These are phyloP conservation scores for Crassisporium funariophilum DNA, from an alignment of 768 basidiomycete genomes.

Conservation along the genomic window DNA sequence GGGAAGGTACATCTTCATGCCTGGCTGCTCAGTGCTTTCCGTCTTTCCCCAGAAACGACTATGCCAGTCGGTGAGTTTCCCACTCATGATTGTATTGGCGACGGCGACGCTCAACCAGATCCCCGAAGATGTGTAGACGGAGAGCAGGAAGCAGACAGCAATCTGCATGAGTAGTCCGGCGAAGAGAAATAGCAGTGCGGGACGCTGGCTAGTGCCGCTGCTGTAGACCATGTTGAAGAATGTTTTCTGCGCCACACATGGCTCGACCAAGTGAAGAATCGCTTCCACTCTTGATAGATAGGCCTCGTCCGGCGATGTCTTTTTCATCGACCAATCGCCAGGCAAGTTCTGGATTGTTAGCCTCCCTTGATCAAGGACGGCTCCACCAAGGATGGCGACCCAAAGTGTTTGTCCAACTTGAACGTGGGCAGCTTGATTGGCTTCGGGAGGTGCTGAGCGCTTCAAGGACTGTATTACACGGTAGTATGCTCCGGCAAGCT, in stretches of 20 bases:
- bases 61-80: constrained; percentile 24
- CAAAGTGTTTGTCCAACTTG: constrained; percentile 27
- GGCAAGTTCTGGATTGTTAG: constrained; percentile 31
- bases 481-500: constrained; percentile 26
- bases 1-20: constrained; percentile 22
- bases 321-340: constrained; percentile 18
- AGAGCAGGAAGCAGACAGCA: constrained; percentile 28
- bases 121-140: constrained; percentile 26
- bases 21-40: constrained; percentile 19
- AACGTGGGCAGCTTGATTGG: too few species aligned
- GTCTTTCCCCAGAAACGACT: constrained; percentile 23
- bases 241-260: constrained; percentile 15
- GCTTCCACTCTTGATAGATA: constrained; percentile 20
- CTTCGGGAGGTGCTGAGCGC: not conserved
- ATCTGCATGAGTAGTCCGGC: constrained; percentile 25
- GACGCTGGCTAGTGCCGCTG: constrained; percentile 18
- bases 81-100: constrained; percentile 23
- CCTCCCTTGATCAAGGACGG: constrained; percentile 22
- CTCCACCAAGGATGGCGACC: constrained; percentile 27
- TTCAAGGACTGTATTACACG: constrained; percentile 26
- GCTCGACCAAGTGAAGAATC: constrained; percentile 18
- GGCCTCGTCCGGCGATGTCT: constrained; percentile 21
- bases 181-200: constrained; percentile 23
- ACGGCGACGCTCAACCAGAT: constrained; percentile 28
- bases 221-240: constrained; percentile 21